Evolutionary conservation across 2,329 filamentous ascomycete genomes (phyloP).

Genomic region (Arthrobotrys megalospora): DNA sequence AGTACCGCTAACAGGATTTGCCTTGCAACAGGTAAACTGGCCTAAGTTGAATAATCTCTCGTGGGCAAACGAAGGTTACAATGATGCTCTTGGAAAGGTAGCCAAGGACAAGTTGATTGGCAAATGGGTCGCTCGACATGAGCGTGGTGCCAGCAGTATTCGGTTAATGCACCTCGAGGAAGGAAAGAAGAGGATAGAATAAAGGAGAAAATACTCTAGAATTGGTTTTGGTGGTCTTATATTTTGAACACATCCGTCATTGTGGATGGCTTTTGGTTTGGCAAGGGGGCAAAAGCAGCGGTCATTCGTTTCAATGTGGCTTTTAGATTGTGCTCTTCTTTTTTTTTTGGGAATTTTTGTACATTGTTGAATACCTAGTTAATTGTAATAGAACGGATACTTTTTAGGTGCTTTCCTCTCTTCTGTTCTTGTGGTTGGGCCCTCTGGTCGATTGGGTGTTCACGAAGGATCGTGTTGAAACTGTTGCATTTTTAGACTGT

Average conservation of each 20-base stretch:
- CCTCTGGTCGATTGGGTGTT: no score
- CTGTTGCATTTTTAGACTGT: background rate
- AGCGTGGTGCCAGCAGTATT: slow-evolving; percentile 80
- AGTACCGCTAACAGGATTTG: background rate
- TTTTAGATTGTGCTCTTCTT: slow-evolving; percentile 17
- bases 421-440: background rate
- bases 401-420: background rate
- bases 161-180: slow-evolving; percentile 75
- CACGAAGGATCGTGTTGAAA: background rate
- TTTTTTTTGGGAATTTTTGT: slow-evolving; percentile 6
- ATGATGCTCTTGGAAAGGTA: slow-evolving; percentile 86
- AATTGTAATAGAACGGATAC: slow-evolving; percentile 14
- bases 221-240: background rate
- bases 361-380: slow-evolving; percentile 21
- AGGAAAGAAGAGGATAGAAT: slow-evolving; percentile 98
- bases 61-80: slow-evolving; percentile 88
- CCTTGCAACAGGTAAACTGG: slow-evolving; percentile 86
- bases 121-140: slow-evolving; percentile 72
- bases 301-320: slow-evolving; percentile 18
- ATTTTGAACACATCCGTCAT: background rate
- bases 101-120: slow-evolving; percentile 87
- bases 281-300: background rate
- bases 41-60: slow-evolving; percentile 92
- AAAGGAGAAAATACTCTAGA: slow-evolving; percentile 63
- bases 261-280: background rate